Evolutionary conservation across 495 filamentous ascomycete genomes (phyloP).

Genomic region (Aspergillus funiculosus): DNA sequence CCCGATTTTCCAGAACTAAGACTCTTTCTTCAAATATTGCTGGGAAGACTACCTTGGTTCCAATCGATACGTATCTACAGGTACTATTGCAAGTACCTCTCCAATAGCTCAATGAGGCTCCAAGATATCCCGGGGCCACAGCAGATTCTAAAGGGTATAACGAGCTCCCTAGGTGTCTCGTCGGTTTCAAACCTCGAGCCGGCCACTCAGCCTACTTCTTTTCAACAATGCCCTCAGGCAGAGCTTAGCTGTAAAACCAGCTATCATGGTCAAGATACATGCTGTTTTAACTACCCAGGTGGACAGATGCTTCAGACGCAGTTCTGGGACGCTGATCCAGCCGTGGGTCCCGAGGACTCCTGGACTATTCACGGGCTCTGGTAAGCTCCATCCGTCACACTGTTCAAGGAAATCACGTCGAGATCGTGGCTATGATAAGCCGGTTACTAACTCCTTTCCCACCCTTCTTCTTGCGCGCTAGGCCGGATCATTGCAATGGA

Average conservation of each 20-base stretch:
- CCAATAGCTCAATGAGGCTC: constrained; percentile 11
- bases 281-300: constrained; percentile 79
- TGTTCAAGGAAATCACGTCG: background rate
- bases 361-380: constrained; percentile 93
- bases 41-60: no score
- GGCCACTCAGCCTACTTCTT: constrained; percentile 7
- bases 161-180: constrained; percentile 31
- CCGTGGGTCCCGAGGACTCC: constrained; percentile 64
- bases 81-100: background rate
- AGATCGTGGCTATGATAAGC: no score
- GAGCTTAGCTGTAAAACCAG: constrained; percentile 56
- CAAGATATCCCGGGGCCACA: constrained; percentile 37
- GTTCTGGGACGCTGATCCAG: constrained; percentile 75
- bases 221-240: constrained; percentile 40
- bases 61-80: no score
- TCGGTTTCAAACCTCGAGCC: constrained; percentile 16
- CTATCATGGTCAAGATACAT: constrained; percentile 53
- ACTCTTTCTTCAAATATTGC: no score
- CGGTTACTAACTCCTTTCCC: no score
- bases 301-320: constrained; percentile 77
- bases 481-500: constrained; percentile 85
- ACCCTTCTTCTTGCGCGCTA: constrained; percentile 12
- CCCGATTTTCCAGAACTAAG: no score
- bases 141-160: constrained; percentile 35
- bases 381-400: constrained; percentile 23